Evolutionary conservation across 2,329 filamentous ascomycete species (phyloP), one percentile per base, ranked within the genome.

Genomic region (Epichloe sibirici): DNA sequence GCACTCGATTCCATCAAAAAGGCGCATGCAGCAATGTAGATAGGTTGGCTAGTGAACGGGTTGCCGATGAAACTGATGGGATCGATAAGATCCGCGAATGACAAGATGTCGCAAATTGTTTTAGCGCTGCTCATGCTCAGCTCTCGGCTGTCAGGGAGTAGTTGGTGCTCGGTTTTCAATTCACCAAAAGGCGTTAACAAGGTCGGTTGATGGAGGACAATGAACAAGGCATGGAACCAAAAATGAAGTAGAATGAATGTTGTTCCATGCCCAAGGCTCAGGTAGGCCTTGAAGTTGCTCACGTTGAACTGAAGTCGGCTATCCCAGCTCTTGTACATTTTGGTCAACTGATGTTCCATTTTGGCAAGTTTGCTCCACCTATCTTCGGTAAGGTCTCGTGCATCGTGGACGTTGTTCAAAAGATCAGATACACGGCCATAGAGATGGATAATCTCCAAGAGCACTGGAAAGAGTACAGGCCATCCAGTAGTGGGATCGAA

Each of bases 21-120:
- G 0, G 89, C 89, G 62, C 88, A 94, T 1, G 88, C 89, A 1
- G 89, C 89, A 55, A 95, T 91, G 60, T 94, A 95, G 62, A 94
- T 94, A 0, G 89, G 89, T 66, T 95, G 89, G 47, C 86, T 89
- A 0, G 88, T 93, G 58, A 95, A 95, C 0, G 89, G 89, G 55
- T 93, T 95, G 1, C 88, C 88, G 37, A 90, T 84, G 52, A 90
- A 88, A 59, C 88, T 90, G 65, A 88, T 90, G 0, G 86, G 82
- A 64, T 94, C 88, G 49, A 93, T 88, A 9, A 94, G 71, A 62
- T 94, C 88, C 0, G 88, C 87, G 65, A 94, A 94, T 1, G 86
- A 85, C 8, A 94, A 69, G 15, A 95, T 95, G 60, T 95, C 89
- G 37, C 88, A 88, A 55, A 95, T 93, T 0, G 89, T 94, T 70